phyloP scores from a whole-genome alignment of 208 protist genomes.

The Tritrichomonas musculus region DNA sequence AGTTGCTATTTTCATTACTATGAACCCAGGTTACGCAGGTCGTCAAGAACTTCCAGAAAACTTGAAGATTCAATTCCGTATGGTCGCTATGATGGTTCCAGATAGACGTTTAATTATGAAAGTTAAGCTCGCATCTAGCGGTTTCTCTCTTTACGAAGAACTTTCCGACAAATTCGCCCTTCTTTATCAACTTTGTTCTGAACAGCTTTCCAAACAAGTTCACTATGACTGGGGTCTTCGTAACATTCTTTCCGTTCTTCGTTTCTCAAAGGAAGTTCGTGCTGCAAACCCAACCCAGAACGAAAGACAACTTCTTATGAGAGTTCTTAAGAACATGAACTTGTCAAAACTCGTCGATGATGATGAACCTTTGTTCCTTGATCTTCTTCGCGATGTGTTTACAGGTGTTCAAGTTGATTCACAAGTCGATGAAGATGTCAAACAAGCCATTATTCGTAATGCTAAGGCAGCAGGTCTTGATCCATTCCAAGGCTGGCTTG shows the following conservation, averaged over 20 bases:
- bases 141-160: constrained; percentile 59
- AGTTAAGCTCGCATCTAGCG: constrained; percentile 68
- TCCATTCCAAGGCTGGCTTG: constrained; percentile 54
- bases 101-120: constrained; percentile 88
- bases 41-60: constrained; percentile 95
- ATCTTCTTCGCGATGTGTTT: constrained; percentile 76
- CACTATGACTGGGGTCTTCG: constrained; percentile 80
- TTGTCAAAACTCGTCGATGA: constrained; percentile 89
- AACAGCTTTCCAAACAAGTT: constrained; percentile 91
- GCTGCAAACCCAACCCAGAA: constrained; percentile 65
- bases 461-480: constrained; percentile 48
- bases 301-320: constrained; percentile 84
- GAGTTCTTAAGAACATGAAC: constrained; percentile 91
- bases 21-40: constrained; percentile 94
- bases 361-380: constrained; percentile 89
- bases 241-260: constrained; percentile 92
- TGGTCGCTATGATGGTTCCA: constrained; percentile 96
- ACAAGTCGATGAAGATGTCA: constrained; percentile 45
- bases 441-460: constrained; percentile 48
- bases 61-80: constrained; percentile 91
- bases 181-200: constrained; percentile 81
- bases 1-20: constrained; percentile 92
- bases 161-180: constrained; percentile 71
- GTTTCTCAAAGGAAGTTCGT: constrained; percentile 44
- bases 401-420: constrained; percentile 34